Conservation (phyloP, 768 basidiomycete genomes). For the Tulasnella sp. region DNA sequence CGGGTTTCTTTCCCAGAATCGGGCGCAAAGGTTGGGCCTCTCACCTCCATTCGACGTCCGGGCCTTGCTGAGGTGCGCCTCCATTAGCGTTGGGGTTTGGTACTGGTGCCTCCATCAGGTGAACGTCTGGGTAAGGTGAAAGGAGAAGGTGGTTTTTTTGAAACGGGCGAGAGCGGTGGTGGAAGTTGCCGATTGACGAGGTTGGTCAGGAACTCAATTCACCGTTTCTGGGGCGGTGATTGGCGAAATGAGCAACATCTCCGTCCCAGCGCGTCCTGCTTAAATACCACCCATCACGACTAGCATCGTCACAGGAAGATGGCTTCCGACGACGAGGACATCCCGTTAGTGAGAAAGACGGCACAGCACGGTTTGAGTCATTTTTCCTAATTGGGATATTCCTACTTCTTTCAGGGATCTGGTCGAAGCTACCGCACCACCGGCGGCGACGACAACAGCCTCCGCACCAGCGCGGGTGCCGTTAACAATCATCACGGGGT, state of each 20-base stretch:
- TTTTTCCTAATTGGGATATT: not conserved
- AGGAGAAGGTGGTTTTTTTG: not conserved
- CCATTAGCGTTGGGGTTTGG: not conserved
- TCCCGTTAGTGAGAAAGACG: conserved; percentile 35
- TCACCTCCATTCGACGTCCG: conserved; percentile 76
- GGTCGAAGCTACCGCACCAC: conserved; percentile 23
- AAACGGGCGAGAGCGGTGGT: not conserved
- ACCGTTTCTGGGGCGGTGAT: not conserved
- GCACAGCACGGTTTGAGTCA: not conserved
- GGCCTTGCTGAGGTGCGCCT: conserved; percentile 23
- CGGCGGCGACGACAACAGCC: not conserved
- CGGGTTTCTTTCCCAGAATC: not conserved
- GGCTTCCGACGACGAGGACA: conserved; percentile 38
- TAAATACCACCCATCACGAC: not conserved
- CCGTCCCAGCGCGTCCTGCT: not conserved
- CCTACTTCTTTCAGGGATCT: conserved; percentile 16
- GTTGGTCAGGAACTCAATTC: not conserved
- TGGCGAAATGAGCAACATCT: not conserved
- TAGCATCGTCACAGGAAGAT: not conserved
- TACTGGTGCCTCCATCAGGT: not conserved
- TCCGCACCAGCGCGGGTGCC: conserved; percentile 39
- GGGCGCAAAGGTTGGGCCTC: conserved; percentile 18
- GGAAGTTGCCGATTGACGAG: not conserved
- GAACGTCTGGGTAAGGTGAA: not conserved
- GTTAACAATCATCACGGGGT: conserved; percentile 89